phyloP scores from a whole-genome alignment of 1,284 basidiomycete species.

The Ganoderma multipileum region DNA sequence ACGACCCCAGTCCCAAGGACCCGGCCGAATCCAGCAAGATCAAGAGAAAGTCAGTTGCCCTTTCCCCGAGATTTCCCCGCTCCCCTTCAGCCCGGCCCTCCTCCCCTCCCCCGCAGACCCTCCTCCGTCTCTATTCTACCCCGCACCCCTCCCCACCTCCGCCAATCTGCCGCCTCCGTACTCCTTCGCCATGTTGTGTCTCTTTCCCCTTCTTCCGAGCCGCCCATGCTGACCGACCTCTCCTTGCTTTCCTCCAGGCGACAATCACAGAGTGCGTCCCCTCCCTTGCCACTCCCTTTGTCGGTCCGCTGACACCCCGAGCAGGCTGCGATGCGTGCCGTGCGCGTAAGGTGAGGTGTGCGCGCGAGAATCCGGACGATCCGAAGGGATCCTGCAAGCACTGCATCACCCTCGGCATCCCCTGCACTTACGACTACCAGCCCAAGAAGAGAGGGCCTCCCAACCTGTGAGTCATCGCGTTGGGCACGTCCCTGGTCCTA shows the following conservation, averaged over 20 bases:
- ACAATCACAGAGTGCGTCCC: slow-evolving; percentile 75
- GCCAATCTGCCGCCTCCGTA: slow-evolving; percentile 18
- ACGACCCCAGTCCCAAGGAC: slow-evolving; percentile 60
- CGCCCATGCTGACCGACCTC: slow-evolving; percentile 34
- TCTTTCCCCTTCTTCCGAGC: slow-evolving; percentile 27
- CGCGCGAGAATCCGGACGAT: slow-evolving; percentile 78
- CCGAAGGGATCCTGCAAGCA: slow-evolving; percentile 82
- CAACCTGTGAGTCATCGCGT: slow-evolving; percentile 65
- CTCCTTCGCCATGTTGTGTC: slow-evolving; percentile 33
- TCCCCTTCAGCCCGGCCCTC: slow-evolving; percentile 33
- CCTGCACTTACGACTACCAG: slow-evolving; percentile 90
- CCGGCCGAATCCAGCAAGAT: slow-evolving; percentile 67
- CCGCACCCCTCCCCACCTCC: slow-evolving; percentile 30
- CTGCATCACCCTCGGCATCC: slow-evolving; percentile 81
- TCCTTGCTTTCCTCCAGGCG: slow-evolving; percentile 57
- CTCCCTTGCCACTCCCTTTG: slow-evolving; percentile 25
- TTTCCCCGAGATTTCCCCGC: slow-evolving; percentile 49
- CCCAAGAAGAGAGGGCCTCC: slow-evolving; percentile 92
- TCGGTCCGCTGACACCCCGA: slow-evolving; percentile 26
- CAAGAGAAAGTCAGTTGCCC: slow-evolving; percentile 74
- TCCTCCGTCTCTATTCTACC: slow-evolving; percentile 41
- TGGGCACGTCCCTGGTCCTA: slow-evolving; percentile 6
- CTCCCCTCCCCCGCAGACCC: slow-evolving; percentile 30
- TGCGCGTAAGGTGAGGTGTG: slow-evolving; percentile 83
- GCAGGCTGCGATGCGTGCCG: slow-evolving; percentile 85